Conservation (phyloP, 2,329 filamentous ascomycete genomes). For the Colletotrichum sp. region DNA sequence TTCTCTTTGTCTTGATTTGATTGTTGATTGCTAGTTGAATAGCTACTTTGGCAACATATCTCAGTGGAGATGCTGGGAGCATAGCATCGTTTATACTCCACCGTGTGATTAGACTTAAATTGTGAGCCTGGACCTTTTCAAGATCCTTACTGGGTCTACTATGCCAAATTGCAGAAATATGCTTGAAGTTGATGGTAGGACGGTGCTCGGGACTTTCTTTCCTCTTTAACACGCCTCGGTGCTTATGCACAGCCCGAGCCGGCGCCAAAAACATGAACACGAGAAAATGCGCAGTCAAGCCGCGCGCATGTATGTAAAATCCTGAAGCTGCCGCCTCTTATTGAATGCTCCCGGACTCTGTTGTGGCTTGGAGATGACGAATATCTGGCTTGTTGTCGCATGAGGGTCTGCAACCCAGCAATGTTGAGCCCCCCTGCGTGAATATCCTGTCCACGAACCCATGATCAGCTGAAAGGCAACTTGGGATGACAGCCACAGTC, state of each 20-base stretch:
- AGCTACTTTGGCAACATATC: fast-evolving
- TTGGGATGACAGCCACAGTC: not conserved
- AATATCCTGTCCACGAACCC: not conserved
- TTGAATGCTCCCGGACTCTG: not conserved
- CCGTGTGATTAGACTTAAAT: not conserved
- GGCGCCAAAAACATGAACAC: not conserved
- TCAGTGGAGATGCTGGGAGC: not conserved
- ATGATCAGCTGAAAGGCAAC: not conserved
- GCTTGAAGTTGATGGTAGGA: not conserved
- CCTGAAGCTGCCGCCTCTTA: not conserved
- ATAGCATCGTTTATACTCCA: not conserved
- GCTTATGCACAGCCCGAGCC: not conserved
- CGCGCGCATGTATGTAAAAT: not conserved
- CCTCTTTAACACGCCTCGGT: not conserved
- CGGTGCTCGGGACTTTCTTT: not conserved
- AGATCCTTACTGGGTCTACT: not conserved
- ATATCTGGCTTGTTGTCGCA: not conserved
- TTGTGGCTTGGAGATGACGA: not conserved
- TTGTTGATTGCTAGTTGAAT: not conserved
- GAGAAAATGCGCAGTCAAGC: not conserved
- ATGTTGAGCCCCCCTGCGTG: not conserved
- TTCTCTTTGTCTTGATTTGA: not conserved
- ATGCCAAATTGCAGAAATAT: not conserved
- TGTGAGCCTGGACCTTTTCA: not conserved
- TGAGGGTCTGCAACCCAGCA: not conserved